Percentiles rank a stretch among this genome's conserved stretches.
Conservation (phyloP, 1,284 basidiomycete genomes). For the Leccinum laetum region DNA sequence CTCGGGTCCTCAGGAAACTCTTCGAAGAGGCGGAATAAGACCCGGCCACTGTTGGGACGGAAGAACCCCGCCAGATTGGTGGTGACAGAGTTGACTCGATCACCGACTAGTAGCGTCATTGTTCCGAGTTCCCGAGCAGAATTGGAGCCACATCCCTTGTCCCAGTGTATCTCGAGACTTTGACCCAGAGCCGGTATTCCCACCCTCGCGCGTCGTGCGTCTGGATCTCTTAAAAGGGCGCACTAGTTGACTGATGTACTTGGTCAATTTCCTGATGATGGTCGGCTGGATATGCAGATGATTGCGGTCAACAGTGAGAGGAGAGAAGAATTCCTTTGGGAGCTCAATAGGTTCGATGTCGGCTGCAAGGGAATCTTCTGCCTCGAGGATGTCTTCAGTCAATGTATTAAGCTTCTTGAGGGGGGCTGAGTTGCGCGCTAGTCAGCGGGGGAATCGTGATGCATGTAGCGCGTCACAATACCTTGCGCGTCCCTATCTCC, state of each 20-base stretch:
- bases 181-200: conserved; percentile 43
- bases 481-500: conserved; percentile 79
- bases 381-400: conserved; percentile 88
- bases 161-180: conserved; percentile 54
- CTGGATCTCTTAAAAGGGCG: conserved; percentile 62
- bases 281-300: conserved; percentile 59
- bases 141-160: too few species aligned
- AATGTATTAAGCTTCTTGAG: conserved; percentile 72
- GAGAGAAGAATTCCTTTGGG: conserved; percentile 66
- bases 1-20: background rate
- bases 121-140: too few species aligned
- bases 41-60: background rate
- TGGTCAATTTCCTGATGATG: conserved; percentile 70
- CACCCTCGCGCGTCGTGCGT: conserved; percentile 34
- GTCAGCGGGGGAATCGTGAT: conserved; percentile 5
- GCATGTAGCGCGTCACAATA: conserved; percentile 25
- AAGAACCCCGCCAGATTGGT: too few species aligned
- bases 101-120: too few species aligned
- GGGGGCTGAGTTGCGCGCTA: conserved; percentile 44
- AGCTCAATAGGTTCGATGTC: conserved; percentile 59
- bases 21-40: background rate
- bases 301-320: conserved; percentile 53
- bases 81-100: too few species aligned
- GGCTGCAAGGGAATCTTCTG: conserved; percentile 77
- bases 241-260: conserved; percentile 63